Evolutionary conservation across 2,329 filamentous ascomycete species (phyloP), one percentile per base, ranked within the genome.

Genomic region (Sordariomycetes sp.): DNA sequence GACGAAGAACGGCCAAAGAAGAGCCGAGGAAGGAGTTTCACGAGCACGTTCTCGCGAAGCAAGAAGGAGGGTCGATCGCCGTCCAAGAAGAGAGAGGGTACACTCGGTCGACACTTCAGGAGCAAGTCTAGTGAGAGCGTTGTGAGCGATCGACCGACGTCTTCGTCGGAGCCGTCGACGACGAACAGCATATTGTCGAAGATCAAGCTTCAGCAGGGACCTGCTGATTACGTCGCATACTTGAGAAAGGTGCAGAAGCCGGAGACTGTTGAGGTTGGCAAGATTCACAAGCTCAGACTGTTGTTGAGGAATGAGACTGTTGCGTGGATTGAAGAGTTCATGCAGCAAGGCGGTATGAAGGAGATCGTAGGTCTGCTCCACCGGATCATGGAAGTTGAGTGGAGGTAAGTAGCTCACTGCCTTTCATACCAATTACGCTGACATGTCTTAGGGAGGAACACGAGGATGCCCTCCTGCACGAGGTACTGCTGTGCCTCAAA

Each of bases 271-370:
- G 90, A 96, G 55, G 85, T 96, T n/a, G 87, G 88, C 29, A 90
- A 92, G 54, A 63, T 98, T 23, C 92, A 96, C 62, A 96, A 96
- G 60, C 70, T 98, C 30, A 78, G 90, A 11, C 70, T 95, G 15
- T 63, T 96, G 34, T 69, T 98, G 34, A 79, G 92, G 14, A 96
- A 96, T 50, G 92, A 98, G 63, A 94, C 90, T 0, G 86, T 98
- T 6, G 76, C 82, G 10, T 98, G 92, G 92, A 93, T 93, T 4
- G 86, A 96, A 52, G 75, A 79, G 10, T 98, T 96, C 54, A 86
- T 96, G 46, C 72, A 78, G 26, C 79, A 88, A 42, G 87, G 86
- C 12, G 92, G 92, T 15, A 94, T 96, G 87, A 75, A 82, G 44
- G 86, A 95, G 56, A 84, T 96, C 42, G 82, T 95, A 23, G 77